Evolutionary conservation across 1,284 basidiomycete species (phyloP).

Genomic region (Trametes versicolor): DNA sequence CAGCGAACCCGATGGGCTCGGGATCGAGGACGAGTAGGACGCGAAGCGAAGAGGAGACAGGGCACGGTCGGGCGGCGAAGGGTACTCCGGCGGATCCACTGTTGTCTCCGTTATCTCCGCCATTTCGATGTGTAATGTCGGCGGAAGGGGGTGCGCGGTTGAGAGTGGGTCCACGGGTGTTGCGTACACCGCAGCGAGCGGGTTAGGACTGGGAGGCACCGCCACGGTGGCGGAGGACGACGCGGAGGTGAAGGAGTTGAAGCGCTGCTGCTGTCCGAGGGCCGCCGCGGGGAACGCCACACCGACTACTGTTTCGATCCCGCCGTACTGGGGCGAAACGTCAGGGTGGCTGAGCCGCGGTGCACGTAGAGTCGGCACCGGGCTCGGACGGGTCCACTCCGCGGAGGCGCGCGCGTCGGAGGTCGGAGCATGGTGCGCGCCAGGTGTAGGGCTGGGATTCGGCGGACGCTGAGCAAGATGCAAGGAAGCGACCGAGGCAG

Average conservation of each 20-base stretch:
- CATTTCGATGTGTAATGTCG: background rate
- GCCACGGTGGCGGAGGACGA: conserved; percentile 5
- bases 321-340: conserved; percentile 14
- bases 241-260: conserved; percentile 13
- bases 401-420: conserved; percentile 3
- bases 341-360: conserved; percentile 27
- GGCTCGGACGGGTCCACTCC: conserved; percentile 9
- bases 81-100: conserved; percentile 5
- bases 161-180: conserved; percentile 13
- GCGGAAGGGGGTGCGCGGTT: background rate
- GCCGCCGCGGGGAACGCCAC: conserved; percentile 11
- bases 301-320: conserved; percentile 12
- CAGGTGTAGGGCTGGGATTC: background rate
- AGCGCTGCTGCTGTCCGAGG: conserved; percentile 1
- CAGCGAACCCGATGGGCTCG: conserved; percentile 1
- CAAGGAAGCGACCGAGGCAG: conserved; percentile 11
- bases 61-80: conserved; percentile 23
- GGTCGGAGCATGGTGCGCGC: conserved; percentile 1
- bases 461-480: conserved; percentile 2
- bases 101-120: background rate
- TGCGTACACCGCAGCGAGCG: conserved; percentile 5
- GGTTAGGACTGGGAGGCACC: background rate
- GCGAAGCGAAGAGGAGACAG: conserved; percentile 28
- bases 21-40: conserved; percentile 4
- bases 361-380: conserved; percentile 4